Conservation (phyloP, 2,329 filamentous ascomycete genomes). For the Diaporthe australafricana region DNA sequence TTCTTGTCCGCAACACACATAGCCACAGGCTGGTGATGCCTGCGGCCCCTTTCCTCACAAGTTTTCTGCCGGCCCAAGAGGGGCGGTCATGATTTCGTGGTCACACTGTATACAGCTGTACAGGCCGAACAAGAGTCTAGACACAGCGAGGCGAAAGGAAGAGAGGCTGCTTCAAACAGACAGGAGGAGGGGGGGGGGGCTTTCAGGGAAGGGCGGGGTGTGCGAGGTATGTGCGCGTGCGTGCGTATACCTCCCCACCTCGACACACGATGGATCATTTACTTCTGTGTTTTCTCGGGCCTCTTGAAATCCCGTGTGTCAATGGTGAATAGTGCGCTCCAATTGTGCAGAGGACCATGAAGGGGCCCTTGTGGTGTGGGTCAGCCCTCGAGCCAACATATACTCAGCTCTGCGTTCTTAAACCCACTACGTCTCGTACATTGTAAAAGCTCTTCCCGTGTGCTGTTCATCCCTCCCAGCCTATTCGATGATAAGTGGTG, state of each 20-base stretch:
- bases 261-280: slow-evolving; percentile 34
- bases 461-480: background rate
- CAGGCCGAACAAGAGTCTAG: slow-evolving; percentile 28
- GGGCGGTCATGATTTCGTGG: slow-evolving; percentile 13
- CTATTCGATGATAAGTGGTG: background rate
- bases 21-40: slow-evolving; percentile 17
- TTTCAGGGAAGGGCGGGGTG: background rate
- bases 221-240: background rate
- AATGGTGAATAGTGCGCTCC: slow-evolving; percentile 4
- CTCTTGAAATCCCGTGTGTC: background rate
- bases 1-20: slow-evolving; percentile 26
- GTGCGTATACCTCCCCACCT: slow-evolving; percentile 15
- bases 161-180: slow-evolving; percentile 11
- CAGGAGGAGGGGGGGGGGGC: background rate
- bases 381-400: background rate
- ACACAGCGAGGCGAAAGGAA: slow-evolving; percentile 29
- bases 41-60: slow-evolving; percentile 6
- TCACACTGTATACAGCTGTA: slow-evolving; percentile 29
- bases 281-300: slow-evolving; percentile 17
- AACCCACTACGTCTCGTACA: background rate
- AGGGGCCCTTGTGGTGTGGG: too few relatives aligned
- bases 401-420: background rate
- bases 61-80: slow-evolving; percentile 1
- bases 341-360: background rate
- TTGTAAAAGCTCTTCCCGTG: too few relatives aligned